phyloP scores from a whole-genome alignment of 2,329 filamentous ascomycete genomes.

The Harringtonia lauricola region DNA sequence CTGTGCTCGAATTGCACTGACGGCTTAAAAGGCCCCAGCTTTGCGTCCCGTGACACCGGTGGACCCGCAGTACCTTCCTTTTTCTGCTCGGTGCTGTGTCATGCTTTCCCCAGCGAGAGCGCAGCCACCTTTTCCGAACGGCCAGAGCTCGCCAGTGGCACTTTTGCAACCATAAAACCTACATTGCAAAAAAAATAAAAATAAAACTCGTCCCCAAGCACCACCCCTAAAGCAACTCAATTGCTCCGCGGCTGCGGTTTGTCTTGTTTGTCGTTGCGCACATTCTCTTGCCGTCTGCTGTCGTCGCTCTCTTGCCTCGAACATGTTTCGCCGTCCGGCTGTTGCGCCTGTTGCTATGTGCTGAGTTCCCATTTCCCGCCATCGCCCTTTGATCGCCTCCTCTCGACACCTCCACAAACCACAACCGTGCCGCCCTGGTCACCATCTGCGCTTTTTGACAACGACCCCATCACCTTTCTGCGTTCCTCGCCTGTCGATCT shows the following conservation, averaged over 20 bases:
- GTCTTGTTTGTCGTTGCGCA: not conserved
- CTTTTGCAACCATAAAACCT: no score
- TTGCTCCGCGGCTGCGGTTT: no score
- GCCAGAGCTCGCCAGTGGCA: not conserved
- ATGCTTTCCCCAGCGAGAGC: not conserved
- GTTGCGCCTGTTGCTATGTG: slow-evolving; percentile 1
- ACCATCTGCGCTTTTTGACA: no score
- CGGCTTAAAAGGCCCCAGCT: no score
- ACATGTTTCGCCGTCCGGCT: slow-evolving; percentile 7
- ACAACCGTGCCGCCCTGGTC: not conserved
- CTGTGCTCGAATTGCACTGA: no score
- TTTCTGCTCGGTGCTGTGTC: not conserved
- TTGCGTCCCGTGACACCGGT: not conserved
- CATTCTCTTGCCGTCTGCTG: not conserved
- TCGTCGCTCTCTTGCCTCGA: not conserved
- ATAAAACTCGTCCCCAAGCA: no score
- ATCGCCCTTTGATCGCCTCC: not conserved
- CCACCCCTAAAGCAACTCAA: no score
- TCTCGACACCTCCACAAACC: not conserved
- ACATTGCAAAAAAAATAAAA: no score
- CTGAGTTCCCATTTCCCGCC: not conserved
- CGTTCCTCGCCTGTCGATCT: no score
- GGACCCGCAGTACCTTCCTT: not conserved
- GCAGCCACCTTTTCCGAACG: not conserved
- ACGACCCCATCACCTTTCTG: no score